These are phyloP conservation scores for Coprinopsis sp. DNA, from an alignment of 768 basidiomycete species.

Conservation along the genomic window DNA sequence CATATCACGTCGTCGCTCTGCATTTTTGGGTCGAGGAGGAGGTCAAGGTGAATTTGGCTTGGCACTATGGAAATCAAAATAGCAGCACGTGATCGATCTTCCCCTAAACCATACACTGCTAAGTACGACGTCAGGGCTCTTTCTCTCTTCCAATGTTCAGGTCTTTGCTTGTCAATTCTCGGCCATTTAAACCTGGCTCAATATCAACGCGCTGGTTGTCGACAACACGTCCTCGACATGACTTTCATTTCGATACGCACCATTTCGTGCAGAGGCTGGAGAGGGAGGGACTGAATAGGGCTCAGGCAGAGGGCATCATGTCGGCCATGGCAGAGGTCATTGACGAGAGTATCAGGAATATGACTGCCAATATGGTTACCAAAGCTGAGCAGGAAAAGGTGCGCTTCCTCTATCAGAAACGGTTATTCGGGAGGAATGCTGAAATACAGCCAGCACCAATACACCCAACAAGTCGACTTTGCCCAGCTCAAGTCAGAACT, in stretches of 20 bases:
- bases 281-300: conserved; percentile 80
- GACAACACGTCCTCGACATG: conserved; percentile 21
- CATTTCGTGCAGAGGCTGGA: conserved; percentile 90
- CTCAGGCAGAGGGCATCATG: conserved; percentile 97
- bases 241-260: conserved; percentile 94
- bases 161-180: conserved; percentile 4
- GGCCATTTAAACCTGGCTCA: conserved; percentile 3
- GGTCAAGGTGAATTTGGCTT: background rate
- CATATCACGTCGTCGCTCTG: conserved; percentile 99
- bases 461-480: conserved; percentile 96
- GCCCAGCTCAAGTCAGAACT: conserved; percentile 95
- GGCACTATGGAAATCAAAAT: background rate
- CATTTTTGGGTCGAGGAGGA: conserved; percentile 36
- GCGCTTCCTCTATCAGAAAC: conserved; percentile 12
- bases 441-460: conserved; percentile 86
- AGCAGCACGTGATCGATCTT: background rate
- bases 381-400: conserved; percentile 97
- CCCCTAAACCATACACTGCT: background rate
- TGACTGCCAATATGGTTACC: conserved; percentile 95
- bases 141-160: too few relatives aligned
- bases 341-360: conserved; percentile 92
- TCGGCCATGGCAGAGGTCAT: conserved; percentile 94
- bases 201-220: conserved; percentile 26
- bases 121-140: too few relatives aligned
- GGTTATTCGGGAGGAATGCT: too few relatives aligned